Percentiles rank a stretch among this genome's conserved stretches.
These are phyloP conservation scores for Fraxinus latifolia DNA, from an alignment of 305 asterid genomes.

Conservation along the genomic window DNA sequence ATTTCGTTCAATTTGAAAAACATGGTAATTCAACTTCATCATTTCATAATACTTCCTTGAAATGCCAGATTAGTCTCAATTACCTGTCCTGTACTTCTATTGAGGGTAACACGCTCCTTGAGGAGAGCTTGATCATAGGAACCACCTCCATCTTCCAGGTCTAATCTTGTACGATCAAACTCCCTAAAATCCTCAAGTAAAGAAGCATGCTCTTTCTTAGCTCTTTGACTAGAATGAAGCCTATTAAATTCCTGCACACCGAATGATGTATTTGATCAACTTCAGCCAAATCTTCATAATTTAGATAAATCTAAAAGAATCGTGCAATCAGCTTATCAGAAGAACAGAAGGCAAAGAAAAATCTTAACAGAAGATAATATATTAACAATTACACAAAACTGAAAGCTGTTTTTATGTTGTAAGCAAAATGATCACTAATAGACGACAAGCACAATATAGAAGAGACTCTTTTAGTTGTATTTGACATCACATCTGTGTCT, in stretches of 20 bases:
- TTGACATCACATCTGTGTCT: background rate
- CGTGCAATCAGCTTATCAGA: background rate
- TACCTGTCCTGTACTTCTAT: slow-evolving; percentile 85
- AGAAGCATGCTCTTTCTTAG: slow-evolving; percentile 94
- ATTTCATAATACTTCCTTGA: background rate
- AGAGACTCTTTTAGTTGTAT: background rate
- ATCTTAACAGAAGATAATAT: background rate
- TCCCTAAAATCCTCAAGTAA: slow-evolving; percentile 95
- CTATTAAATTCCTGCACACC: slow-evolving; percentile 73
- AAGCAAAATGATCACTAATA: background rate
- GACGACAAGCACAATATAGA: background rate
- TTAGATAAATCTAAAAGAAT: slow-evolving; percentile 16
- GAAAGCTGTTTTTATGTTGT: background rate
- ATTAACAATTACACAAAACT: background rate
- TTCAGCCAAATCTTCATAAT: slow-evolving; percentile 16
- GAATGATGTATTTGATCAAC: slow-evolving; percentile 24
- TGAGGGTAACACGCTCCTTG: slow-evolving; percentile 79
- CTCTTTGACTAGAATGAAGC: slow-evolving; percentile 81
- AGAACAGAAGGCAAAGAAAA: background rate
- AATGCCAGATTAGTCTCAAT: slow-evolving; percentile 11
- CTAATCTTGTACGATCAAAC: slow-evolving; percentile 87
- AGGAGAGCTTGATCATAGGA: slow-evolving; percentile 83
- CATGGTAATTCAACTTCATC: background rate
- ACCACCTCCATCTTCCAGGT: slow-evolving; percentile 89
- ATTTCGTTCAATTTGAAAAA: background rate